Evolutionary conservation across 2,329 filamentous ascomycete species (phyloP).

Genomic region (Fusarium nanum): DNA sequence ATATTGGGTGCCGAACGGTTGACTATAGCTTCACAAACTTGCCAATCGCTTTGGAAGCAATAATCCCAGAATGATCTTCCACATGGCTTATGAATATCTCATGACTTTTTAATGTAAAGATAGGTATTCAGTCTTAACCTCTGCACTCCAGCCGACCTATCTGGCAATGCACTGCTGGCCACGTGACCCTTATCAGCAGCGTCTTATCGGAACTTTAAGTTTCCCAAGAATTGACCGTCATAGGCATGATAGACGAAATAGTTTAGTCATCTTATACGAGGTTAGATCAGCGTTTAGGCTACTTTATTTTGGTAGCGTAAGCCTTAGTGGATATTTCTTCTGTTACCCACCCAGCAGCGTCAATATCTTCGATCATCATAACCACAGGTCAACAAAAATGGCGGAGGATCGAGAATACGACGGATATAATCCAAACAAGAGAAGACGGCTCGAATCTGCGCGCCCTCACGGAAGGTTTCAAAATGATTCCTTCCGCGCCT

Average conservation of each 20-base stretch:
- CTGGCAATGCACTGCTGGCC: neutral
- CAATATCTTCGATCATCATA: neutral
- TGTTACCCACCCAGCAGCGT: too few relatives aligned
- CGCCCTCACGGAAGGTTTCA: slow-evolving; percentile 13
- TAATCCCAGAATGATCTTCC: neutral
- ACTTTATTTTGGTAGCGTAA: too few relatives aligned
- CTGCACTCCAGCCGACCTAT: neutral
- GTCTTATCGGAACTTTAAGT: neutral
- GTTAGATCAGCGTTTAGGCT: too few relatives aligned
- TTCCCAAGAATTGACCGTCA: neutral
- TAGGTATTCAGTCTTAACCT: neutral
- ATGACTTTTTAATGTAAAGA: neutral
- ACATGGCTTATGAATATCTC: neutral
- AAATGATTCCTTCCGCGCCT: slow-evolving; percentile 14
- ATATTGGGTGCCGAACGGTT: neutral
- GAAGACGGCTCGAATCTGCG: slow-evolving; percentile 52
- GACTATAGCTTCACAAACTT: neutral
- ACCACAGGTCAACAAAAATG: slow-evolving; percentile 43
- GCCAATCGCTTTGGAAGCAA: neutral
- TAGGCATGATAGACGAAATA: neutral
- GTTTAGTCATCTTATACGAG: neutral
- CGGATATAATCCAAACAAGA: slow-evolving; percentile 56
- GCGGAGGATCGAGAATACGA: slow-evolving; percentile 53
- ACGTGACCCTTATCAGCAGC: neutral
- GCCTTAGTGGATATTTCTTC: too few relatives aligned